These are phyloP conservation scores for Hordeum pubiflorum DNA, from an alignment of 202 grass and related monocot genomes.

Conservation along the genomic window DNA sequence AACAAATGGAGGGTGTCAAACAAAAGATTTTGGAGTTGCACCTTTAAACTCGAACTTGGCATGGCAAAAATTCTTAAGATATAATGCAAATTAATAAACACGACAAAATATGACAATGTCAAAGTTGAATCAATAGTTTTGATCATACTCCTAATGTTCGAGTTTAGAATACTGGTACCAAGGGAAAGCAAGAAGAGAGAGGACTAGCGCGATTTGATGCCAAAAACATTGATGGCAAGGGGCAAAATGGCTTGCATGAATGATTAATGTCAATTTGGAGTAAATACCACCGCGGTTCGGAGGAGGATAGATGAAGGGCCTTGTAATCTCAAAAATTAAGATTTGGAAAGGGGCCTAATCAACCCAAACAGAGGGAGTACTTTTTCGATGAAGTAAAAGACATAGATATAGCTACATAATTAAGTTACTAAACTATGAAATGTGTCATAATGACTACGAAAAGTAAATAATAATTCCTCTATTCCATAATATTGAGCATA, in stretches of 20 bases:
- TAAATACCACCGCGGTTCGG: too few species aligned
- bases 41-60: background rate
- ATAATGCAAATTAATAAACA: background rate
- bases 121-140: background rate
- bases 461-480: background rate
- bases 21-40: background rate
- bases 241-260: too few species aligned
- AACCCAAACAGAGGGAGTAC: too few species aligned
- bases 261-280: too few species aligned
- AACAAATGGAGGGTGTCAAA: background rate
- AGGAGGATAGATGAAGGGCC: too few species aligned
- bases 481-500: background rate
- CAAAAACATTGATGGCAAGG: too few species aligned
- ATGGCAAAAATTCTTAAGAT: background rate
- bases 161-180: too few species aligned
- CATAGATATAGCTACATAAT: background rate
- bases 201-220: too few species aligned
- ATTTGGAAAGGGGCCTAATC: too few species aligned
- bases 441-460: background rate
- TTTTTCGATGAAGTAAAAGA: background rate
- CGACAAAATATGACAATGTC: background rate
- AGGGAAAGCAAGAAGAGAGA: too few species aligned
- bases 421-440: background rate
- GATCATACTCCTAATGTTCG: background rate
- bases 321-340: too few species aligned